Evolutionary conservation across 2,329 filamentous ascomycete species (phyloP).

Genomic region (Nemania diffusa): DNA sequence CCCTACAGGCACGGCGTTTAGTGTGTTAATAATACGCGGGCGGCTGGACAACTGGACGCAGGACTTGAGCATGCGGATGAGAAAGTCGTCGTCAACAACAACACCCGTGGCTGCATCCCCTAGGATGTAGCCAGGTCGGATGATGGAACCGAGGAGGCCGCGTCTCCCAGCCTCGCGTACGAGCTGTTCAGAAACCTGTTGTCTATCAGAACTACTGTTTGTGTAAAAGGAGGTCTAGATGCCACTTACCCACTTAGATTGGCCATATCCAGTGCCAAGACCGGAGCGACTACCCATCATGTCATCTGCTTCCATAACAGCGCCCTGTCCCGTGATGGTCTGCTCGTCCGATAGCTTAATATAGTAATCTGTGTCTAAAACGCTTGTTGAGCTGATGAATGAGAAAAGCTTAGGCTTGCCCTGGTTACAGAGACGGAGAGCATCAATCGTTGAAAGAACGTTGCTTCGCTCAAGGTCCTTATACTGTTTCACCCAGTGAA

Average conservation of each 20-base stretch:
- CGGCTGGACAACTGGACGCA: slow-evolving; percentile 81
- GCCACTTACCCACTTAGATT: slow-evolving; percentile 77
- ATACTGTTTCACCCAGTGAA: slow-evolving; percentile 87
- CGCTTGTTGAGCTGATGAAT: slow-evolving; percentile 85
- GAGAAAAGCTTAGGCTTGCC: slow-evolving; percentile 82
- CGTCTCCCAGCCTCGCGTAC: slow-evolving; percentile 81
- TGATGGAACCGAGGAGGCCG: slow-evolving; percentile 78
- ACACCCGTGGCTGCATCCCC: slow-evolving; percentile 77
- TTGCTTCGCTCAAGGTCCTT: slow-evolving; percentile 77
- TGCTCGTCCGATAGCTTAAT: slow-evolving; percentile 75
- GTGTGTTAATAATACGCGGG: slow-evolving; percentile 83
- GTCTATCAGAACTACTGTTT: slow-evolving; percentile 1
- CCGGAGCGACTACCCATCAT: slow-evolving; percentile 79
- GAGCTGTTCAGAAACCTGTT: slow-evolving; percentile 63
- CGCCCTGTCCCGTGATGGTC: slow-evolving; percentile 68
- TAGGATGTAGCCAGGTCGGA: slow-evolving; percentile 86
- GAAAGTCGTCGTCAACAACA: slow-evolving; percentile 87
- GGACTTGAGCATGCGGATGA: slow-evolving; percentile 87
- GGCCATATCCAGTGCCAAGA: slow-evolving; percentile 88
- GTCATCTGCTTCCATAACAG: slow-evolving; percentile 80
- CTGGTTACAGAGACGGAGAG: slow-evolving; percentile 77
- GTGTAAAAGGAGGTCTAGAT: slow-evolving; percentile 8
- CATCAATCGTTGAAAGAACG: slow-evolving; percentile 82
- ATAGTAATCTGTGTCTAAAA: slow-evolving; percentile 85
- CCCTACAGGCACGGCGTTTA: slow-evolving; percentile 89